These are phyloP conservation scores for Chrysoporthe austroafricana DNA, from an alignment of 2,329 filamentous ascomycete species.

Conservation along the genomic window DNA sequence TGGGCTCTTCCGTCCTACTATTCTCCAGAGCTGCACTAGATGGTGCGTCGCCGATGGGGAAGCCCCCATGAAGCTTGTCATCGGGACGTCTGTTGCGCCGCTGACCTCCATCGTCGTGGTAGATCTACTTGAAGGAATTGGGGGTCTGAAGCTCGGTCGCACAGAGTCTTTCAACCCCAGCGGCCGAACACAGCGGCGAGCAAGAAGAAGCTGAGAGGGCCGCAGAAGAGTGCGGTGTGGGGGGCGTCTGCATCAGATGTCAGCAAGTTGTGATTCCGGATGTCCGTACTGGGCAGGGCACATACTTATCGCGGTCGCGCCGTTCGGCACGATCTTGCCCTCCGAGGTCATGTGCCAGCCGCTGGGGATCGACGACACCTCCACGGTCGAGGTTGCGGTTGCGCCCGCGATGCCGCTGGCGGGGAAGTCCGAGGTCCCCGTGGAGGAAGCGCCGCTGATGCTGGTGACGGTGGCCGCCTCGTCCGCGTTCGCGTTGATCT, in stretches of 20 bases:
- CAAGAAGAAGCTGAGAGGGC: slow-evolving; percentile 50
- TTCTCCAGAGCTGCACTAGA: background rate
- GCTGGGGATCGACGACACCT: slow-evolving; percentile 63
- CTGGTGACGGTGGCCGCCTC: slow-evolving; percentile 59
- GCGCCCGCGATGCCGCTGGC: slow-evolving; percentile 69
- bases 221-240: slow-evolving; percentile 55
- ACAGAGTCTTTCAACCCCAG: slow-evolving; percentile 49
- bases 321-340: slow-evolving; percentile 78
- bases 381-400: slow-evolving; percentile 54
- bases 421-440: slow-evolving; percentile 68
- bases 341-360: slow-evolving; percentile 81
- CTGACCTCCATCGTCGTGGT: no score
- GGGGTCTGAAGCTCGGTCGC: slow-evolving; percentile 35
- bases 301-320: slow-evolving; percentile 61
- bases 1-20: background rate
- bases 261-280: background rate
- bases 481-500: slow-evolving; percentile 70
- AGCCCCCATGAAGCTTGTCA: background rate
- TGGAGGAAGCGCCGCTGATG: slow-evolving; percentile 64
- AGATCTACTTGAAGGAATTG: background rate
- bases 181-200: slow-evolving; percentile 33
- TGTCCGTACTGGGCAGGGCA: slow-evolving; percentile 11
- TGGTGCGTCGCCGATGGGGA: background rate
- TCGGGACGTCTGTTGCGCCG: background rate
- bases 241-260: slow-evolving; percentile 34